phyloP scores from a whole-genome alignment of 768 basidiomycete genomes.

The Hypholoma fasciculare region DNA sequence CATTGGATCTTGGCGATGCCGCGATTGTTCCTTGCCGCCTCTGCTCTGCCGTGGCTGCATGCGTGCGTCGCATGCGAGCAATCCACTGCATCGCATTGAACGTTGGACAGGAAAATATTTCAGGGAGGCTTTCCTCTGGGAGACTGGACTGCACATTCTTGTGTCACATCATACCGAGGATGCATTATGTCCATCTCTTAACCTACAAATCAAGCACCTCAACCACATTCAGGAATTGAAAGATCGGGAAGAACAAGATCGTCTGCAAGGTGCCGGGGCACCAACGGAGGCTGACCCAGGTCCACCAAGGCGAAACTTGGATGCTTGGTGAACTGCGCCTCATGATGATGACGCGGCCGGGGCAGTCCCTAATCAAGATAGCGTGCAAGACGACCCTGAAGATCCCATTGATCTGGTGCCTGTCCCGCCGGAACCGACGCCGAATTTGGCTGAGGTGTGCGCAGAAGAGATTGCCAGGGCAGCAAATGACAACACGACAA shows the following conservation, averaged over 20 bases:
- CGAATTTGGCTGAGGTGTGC: neutral
- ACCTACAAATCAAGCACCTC: neutral
- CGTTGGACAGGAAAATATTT: constrained; percentile 17
- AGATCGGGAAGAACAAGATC: neutral
- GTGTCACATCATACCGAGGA: constrained; percentile 1
- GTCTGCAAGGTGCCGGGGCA: neutral
- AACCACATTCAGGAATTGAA: neutral
- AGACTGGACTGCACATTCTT: constrained; percentile 9
- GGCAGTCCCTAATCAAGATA: neutral
- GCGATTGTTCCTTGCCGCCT: neutral
- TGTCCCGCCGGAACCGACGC: neutral
- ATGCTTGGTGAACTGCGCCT: neutral
- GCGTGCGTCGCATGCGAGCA: neutral
- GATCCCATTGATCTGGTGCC: neutral
- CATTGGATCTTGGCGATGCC: neutral
- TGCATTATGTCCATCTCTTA: neutral
- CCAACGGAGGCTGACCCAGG: neutral
- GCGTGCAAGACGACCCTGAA: neutral
- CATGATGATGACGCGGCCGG: neutral
- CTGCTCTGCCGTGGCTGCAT: neutral
- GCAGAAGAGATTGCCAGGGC: neutral
- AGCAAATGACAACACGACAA: neutral
- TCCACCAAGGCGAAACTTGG: neutral
- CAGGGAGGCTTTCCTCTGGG: constrained; percentile 7
- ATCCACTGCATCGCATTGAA: constrained; percentile 17